phyloP scores from a whole-genome alignment of 169 alveolate genomes.

The Babesia ovis region DNA sequence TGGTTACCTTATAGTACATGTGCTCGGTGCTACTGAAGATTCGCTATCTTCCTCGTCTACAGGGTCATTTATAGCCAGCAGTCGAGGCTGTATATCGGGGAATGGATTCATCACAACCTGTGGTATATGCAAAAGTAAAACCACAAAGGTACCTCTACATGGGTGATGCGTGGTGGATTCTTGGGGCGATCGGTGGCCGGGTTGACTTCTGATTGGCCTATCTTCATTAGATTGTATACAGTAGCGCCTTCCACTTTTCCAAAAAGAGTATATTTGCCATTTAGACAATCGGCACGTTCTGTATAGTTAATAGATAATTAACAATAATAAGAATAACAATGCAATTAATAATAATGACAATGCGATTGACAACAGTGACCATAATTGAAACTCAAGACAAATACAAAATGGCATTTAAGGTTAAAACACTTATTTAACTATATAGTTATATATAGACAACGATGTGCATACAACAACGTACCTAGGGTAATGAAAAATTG shows the following conservation, averaged over 20 bases:
- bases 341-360: too few species aligned
- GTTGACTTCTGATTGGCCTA: constrained; percentile 71
- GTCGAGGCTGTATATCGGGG: constrained; percentile 72
- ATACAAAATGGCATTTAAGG: too few species aligned
- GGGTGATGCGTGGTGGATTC: constrained; percentile 56
- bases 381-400: too few species aligned
- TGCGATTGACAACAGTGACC: too few species aligned
- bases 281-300: constrained; percentile 85
- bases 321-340: not conserved
- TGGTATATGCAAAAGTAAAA: not conserved
- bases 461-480: not conserved
- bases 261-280: constrained; percentile 89
- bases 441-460: not conserved
- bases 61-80: constrained; percentile 23
- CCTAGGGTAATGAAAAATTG: constrained; percentile 90
- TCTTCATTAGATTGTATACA: constrained; percentile 72
- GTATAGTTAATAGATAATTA: constrained; percentile 3
- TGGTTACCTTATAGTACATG: too few species aligned
- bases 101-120: constrained; percentile 76
- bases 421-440: too few species aligned
- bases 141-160: constrained; percentile 34
- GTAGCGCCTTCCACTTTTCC: constrained; percentile 87
- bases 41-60: constrained; percentile 31
- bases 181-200: constrained; percentile 66
- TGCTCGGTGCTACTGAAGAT: not conserved